Evolutionary conservation across 2,329 filamentous ascomycete species (phyloP), one percentile per base, ranked within the genome.

Genomic region (Dryadomyces quercus-mongolicae): DNA sequence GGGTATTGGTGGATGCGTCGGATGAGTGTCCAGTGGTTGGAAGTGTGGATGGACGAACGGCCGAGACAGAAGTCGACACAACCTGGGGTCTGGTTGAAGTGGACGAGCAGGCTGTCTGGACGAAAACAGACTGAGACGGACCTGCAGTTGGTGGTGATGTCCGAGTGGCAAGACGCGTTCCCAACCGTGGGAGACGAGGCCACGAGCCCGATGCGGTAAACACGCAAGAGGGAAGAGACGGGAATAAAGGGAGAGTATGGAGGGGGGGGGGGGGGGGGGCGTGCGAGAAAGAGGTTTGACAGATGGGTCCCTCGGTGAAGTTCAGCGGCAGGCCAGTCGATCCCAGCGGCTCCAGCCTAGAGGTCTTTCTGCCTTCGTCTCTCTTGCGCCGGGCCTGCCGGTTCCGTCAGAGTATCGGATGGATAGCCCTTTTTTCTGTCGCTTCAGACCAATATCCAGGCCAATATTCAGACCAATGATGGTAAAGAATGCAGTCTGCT

Each of bases 161-260:
- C 20, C 3, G 49, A n/a, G 36, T 50, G 48, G 48, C 48, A 25
- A 50, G 38, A 22, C 34, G 21, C 48, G 48, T 20, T 50, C 40
- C 36, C 36, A 36, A 31, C 16, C n/a, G 31, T 50, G 48, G n/a
- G 9, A 50, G 48, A 36, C 49, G 22, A 51, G 38, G 38, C 38
- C 36, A n/a, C 49, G 22, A 44, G 16, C 38, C 49, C 40, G 16
- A 51, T 43, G 49, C 49, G 49, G 49, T 34, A 44, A 51, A 51
- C 42, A 44, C 49, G 49, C 36, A 31, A 40, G 47, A 38, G 47
- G 47, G 31, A 21, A 18, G 49, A 25, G 2, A 42, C 4, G 36
- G 36, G 49, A 31, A 18, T 9, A 38, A 21, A 31, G 20, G 20
- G 48, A 22, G 12, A 38, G 18, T 12, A 18, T 13, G 48, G 12